Base-by-base conservation (phyloP, 805 yeast genomes). In the Sugiyamaella marilandica region DNA sequence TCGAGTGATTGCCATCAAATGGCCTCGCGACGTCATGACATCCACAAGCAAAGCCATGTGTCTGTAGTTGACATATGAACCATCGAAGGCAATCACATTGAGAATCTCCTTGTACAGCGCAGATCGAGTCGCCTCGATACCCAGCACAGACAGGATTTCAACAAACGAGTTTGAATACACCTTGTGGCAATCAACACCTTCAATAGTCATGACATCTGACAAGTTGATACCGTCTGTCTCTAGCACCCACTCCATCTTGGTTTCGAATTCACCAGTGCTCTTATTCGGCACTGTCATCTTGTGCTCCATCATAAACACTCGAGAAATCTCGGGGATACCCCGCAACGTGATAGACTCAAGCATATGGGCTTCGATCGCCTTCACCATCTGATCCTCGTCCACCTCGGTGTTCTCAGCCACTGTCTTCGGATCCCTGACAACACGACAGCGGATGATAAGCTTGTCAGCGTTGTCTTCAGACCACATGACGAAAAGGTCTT, bases 161-260 rank as follows among this genome's bases (percentile, higher is more conserved):
- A 94, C 95, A 71, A 94, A 94, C 55, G 97, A 92, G 74, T 94
- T 94, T 41, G 98, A 91, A 74, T 92, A 94, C 2, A 95, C 87
- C 67, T 97, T 80, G 13, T 84, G 68, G 3, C 95, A 77, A 69
- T 94, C 98, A 47, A 94, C 97, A 66, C 99, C 99, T 14, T 90
- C 91, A 56, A 90, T 94, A 35, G 89, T 78, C 84, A 94, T 88
- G 48, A 94, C 99, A 63, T 90, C 97, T 1, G 97, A 85, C 61
- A 94, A 78, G 66, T 92, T 95, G 53, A 88, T 92, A 77, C 99
- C 99, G 74, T 94, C 99, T 1, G 99, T 92, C 80, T 94, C 99
- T 69, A 94, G 79, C 36, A 92, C 97, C 97, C 98, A 94, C 70
- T 94, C 98, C 67, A 88, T 91, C 58, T 85, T 85, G 74, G 90